Base-by-base conservation (phyloP, 352 stramenopile genomes). In the Phytophthora agathidicida region DNA sequence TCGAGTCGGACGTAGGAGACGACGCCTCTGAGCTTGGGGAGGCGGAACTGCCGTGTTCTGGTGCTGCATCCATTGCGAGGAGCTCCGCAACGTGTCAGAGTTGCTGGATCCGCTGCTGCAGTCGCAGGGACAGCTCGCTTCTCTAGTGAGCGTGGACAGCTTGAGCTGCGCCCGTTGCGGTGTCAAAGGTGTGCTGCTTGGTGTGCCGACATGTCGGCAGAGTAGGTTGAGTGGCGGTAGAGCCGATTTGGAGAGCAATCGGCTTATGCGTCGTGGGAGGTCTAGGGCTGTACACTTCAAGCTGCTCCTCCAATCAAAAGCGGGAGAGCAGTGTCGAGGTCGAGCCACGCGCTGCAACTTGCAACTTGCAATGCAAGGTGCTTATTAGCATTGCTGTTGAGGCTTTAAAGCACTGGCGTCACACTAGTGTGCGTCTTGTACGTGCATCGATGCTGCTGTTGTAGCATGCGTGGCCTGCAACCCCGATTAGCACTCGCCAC, bases 181-280 rank as follows among this genome's bases (percentile, higher is more conserved):
- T 26, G 42, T 32, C 52, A 61, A 61, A 53, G 42, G 54, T 61
- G 45, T 39, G 54, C 43, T 50, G 44, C 54, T 57, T 57, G 43
- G 53, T 62, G 43, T 41, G 22, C 35, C 19, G 43, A 22, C 31
- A 7, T 57, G 35, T 36, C 35, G 46, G 47, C 38, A 55, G 3
- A 46, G 43, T 26, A 8, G 44, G 54, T 51, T 35, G 2, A 27
- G 16, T 37, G 37, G 28, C 27, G 54, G 55, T 43, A 46, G 11
- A 27, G 7, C 5, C n/a, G n/a, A n/a, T n/a, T n/a, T n/a, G n/a
- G n/a, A n/a, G n/a, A 14, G 24, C 45, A 57, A 64, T 57, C 30
- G 2, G 45, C 45, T 64, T 47, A 64, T 58, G 45, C 55, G 13
- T 3, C n/a, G 14, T 2, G 28, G 4, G 19, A 60, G 19, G 22